Percentiles rank a stretch among this genome's conserved stretches.
Evolutionary conservation across 176 grass and related monocot genomes (phyloP).

Genomic region (Triticum aestivum): IWGSC_CS_RefSeq_v2.1 NC_057796.1:434197417-434197916

Average conservation of each 20-base stretch:
- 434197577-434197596: slow-evolving; percentile 15
- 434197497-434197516: slow-evolving; percentile 88
- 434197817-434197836: background rate
- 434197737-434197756: background rate
- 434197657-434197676: slow-evolving; percentile 73
- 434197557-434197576: background rate
- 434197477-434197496: slow-evolving; percentile 94
- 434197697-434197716: background rate
- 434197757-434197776: background rate
- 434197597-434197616: slow-evolving; percentile 71
- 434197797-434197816: background rate
- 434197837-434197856: slow-evolving; percentile 63
- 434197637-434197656: slow-evolving; percentile 69
- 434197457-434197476: slow-evolving; percentile 59
- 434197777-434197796: background rate
- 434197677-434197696: slow-evolving; percentile 10
- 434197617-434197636: slow-evolving; percentile 75
- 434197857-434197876: slow-evolving; percentile 79
- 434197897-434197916: slow-evolving; percentile 89
- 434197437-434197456: slow-evolving; percentile 77
- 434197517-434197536: slow-evolving; percentile 45
- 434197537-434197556: slow-evolving; percentile 35
- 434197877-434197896: slow-evolving; percentile 91
- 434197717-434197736: background rate
- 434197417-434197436: slow-evolving; percentile 79